phyloP scores from a whole-genome alignment of 768 basidiomycete genomes.

The Brasilioporus rufonigricans region DNA sequence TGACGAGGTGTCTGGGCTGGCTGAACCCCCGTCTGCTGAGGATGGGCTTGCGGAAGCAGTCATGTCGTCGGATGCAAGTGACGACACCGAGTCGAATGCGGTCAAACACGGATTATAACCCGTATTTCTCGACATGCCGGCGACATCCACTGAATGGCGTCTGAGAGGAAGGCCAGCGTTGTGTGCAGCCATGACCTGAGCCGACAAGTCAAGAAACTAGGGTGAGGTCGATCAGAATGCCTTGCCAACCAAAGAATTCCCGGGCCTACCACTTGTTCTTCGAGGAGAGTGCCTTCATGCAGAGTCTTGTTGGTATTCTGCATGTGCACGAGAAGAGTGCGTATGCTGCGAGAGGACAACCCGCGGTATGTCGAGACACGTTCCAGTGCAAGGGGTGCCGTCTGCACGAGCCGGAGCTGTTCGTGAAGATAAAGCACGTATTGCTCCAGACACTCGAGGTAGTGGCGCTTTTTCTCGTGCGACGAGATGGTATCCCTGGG shows the following conservation, averaged over 20 bases:
- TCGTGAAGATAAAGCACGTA: conserved; percentile 67
- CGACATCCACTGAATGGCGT: conserved; percentile 32
- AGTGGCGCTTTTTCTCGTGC: conserved; percentile 74
- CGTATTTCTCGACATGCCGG: conserved; percentile 12
- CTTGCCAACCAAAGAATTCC: not conserved
- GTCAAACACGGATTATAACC: conserved; percentile 9
- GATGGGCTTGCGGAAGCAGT: conserved; percentile 24
- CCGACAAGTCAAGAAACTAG: conserved; percentile 31
- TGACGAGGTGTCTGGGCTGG: conserved; percentile 18
- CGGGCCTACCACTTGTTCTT: conserved; percentile 52
- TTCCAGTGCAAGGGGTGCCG: conserved; percentile 45
- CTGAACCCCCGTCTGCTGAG: conserved; percentile 18
- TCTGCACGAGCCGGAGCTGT: conserved; percentile 51
- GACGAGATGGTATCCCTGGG: conserved; percentile 69
- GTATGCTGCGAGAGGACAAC: conserved; percentile 60
- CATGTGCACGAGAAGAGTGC: conserved; percentile 72
- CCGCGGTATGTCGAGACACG: conserved; percentile 53
- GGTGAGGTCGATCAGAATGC: not conserved
- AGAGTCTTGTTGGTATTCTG: conserved; percentile 52
- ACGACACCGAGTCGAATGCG: conserved; percentile 16
- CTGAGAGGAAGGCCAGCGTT: conserved; percentile 24
- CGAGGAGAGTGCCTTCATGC: conserved; percentile 46
- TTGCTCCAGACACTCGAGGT: conserved; percentile 70
- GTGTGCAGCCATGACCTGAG: conserved; percentile 28
- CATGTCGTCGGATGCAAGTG: conserved; percentile 15